These are phyloP conservation scores for Suzukiozyma palmioleophila DNA, from an alignment of 1,139 yeast species.

Conservation along the genomic window DNA sequence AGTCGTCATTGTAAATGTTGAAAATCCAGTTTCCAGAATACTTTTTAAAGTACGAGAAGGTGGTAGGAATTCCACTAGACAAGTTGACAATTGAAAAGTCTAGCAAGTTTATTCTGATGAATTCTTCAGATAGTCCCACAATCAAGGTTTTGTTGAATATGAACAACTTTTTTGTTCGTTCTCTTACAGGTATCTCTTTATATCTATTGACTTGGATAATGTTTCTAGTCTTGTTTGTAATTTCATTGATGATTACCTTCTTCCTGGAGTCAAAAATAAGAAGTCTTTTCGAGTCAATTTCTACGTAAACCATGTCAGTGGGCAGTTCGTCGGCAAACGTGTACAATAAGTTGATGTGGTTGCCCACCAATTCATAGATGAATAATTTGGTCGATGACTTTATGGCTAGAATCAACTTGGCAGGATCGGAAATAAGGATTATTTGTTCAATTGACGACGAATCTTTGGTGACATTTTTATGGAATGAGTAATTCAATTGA, in stretches of 20 bases:
- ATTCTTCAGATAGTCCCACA: conserved; percentile 25
- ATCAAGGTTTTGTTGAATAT: conserved; percentile 13
- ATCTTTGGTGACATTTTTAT: conserved; percentile 20
- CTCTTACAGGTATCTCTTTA: conserved; percentile 27
- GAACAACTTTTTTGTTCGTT: conserved; percentile 16
- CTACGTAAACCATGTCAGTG: conserved; percentile 14
- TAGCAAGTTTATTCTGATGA: conserved; percentile 23
- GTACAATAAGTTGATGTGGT: conserved; percentile 29
- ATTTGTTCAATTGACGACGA: conserved; percentile 18
- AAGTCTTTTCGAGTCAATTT: conserved; percentile 16
- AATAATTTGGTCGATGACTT: conserved; percentile 11
- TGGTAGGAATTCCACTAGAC: conserved; percentile 14
- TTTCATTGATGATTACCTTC: conserved; percentile 24
- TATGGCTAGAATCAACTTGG: conserved; percentile 1
- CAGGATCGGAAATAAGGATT: conserved; percentile 21
- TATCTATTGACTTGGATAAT: conserved; percentile 23
- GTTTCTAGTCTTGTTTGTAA: conserved; percentile 29
- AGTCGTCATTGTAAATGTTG: conserved; percentile 9
- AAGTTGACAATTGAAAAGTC: conserved; percentile 16
- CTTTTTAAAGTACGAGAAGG: conserved; percentile 24
- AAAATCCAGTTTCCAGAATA: conserved; percentile 2
- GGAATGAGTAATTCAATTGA: not conserved
- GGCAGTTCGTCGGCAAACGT: conserved; percentile 23
- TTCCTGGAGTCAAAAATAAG: conserved; percentile 30
- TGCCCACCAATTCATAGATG: conserved; percentile 33